These are phyloP conservation scores for Trametes cingulata DNA, from an alignment of 768 basidiomycete genomes.

Conservation along the genomic window DNA sequence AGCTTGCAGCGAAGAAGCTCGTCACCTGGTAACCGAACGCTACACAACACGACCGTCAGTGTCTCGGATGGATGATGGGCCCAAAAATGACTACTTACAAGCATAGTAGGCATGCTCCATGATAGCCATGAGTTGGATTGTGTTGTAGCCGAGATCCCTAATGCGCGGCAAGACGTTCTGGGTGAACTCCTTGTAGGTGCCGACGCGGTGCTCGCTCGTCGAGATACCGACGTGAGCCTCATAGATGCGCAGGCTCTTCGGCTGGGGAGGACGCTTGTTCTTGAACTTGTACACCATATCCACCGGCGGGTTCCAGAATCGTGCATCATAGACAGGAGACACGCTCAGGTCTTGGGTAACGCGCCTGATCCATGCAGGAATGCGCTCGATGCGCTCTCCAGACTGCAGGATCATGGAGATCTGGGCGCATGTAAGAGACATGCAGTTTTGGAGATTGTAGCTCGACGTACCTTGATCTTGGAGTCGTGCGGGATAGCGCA, in stretches of 20 bases:
- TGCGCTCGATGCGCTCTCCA: constrained; percentile 82
- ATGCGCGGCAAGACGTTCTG: constrained; percentile 82
- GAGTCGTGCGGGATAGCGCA: constrained; percentile 93
- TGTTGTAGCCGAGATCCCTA: constrained; percentile 90
- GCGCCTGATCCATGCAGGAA: constrained; percentile 93
- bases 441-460: background rate
- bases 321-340: constrained; percentile 92
- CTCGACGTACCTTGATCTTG: constrained; percentile 75
- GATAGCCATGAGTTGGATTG: constrained; percentile 97
- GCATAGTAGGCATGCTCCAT: constrained; percentile 99
- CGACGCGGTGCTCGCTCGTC: constrained; percentile 81
- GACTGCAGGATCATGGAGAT: constrained; percentile 87
- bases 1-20: constrained; percentile 94
- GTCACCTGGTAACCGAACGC: constrained; percentile 99
- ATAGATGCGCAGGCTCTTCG: constrained; percentile 77
- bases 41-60: constrained; percentile 30
- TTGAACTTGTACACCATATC: constrained; percentile 79
- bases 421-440: constrained; percentile 40
- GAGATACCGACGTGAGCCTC: constrained; percentile 99
- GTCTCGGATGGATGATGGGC: background rate
- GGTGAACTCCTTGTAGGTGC: constrained; percentile 96
- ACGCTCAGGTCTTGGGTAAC: constrained; percentile 92
- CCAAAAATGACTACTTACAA: constrained; percentile 53
- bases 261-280: constrained; percentile 67
- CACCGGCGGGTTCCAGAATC: constrained; percentile 96